Evolutionary conservation across 2,329 filamentous ascomycete species (phyloP).

Genomic region (Zasmidium angulare): DNA sequence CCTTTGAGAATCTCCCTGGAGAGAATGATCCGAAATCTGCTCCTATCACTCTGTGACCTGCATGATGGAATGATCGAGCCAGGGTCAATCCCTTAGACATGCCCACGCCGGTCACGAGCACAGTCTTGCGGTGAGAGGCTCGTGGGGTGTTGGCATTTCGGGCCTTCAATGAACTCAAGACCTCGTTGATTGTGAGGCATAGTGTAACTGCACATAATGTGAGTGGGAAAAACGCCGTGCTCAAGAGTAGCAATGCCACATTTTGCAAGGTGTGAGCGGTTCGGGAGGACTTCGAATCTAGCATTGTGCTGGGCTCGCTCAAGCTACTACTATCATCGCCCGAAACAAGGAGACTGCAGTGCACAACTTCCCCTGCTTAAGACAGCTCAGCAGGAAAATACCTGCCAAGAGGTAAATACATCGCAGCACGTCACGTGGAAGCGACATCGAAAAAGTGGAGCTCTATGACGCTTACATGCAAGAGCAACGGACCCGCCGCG

Average conservation of each 20-base stretch:
- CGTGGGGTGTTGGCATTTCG: background rate
- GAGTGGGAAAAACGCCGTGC: conserved; percentile 51
- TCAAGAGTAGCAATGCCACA: conserved; percentile 45
- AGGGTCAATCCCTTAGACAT: conserved; percentile 70
- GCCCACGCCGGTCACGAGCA: conserved; percentile 71
- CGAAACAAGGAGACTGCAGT: too few relatives aligned
- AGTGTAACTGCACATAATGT: conserved; percentile 45
- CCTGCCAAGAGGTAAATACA: too few relatives aligned
- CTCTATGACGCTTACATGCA: background rate
- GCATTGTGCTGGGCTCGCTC: background rate
- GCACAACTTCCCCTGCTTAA: background rate
- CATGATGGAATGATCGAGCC: conserved; percentile 61
- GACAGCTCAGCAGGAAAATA: background rate
- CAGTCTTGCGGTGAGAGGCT: conserved; percentile 47
- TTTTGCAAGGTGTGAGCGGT: conserved; percentile 50
- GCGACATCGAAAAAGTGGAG: background rate
- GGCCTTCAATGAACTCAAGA: background rate
- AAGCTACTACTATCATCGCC: too few relatives aligned
- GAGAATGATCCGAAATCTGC: conserved; percentile 59
- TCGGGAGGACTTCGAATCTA: background rate
- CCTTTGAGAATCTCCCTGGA: conserved; percentile 58
- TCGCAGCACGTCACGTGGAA: background rate
- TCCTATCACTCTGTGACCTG: conserved; percentile 69
- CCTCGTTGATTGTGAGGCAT: conserved; percentile 26
- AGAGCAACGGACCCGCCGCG: background rate